phyloP scores from a whole-genome alignment of 2,329 filamentous ascomycete genomes.

The Pyricularia grisea region DNA sequence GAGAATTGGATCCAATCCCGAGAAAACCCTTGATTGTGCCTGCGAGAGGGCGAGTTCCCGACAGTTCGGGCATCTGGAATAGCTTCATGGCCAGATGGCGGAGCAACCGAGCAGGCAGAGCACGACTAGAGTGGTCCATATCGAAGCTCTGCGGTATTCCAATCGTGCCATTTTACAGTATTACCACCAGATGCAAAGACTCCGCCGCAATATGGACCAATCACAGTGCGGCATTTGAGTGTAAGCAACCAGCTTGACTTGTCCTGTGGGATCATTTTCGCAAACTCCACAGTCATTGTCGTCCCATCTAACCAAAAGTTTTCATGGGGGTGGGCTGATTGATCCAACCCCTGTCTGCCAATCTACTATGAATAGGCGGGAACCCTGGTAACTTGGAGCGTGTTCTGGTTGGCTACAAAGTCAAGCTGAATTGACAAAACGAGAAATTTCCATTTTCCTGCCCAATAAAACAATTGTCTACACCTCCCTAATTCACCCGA shows the following conservation, averaged over 20 bases:
- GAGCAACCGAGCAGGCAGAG: background rate
- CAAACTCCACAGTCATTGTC: background rate
- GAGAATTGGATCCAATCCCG: background rate
- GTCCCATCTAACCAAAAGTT: background rate
- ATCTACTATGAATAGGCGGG: too few species aligned
- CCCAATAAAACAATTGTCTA: background rate
- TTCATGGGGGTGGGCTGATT: slow-evolving; percentile 3
- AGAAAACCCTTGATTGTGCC: background rate
- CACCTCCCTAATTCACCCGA: background rate
- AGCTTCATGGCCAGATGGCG: background rate
- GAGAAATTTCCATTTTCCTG: background rate
- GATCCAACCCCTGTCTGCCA: background rate
- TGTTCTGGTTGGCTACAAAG: background rate
- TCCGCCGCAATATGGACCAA: background rate
- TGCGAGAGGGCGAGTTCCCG: background rate
- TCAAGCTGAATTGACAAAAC: background rate
- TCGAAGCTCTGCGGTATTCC: background rate
- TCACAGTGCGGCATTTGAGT: background rate
- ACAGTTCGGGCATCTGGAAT: background rate
- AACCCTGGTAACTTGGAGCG: background rate
- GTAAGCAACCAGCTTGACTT: background rate
- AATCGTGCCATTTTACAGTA: background rate
- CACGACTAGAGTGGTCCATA: background rate
- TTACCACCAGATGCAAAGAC: slow-evolving; percentile 1
- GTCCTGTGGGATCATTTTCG: background rate